Conservation (phyloP, 257 asterid species). For the Mitragyna speciosa region DNA sequence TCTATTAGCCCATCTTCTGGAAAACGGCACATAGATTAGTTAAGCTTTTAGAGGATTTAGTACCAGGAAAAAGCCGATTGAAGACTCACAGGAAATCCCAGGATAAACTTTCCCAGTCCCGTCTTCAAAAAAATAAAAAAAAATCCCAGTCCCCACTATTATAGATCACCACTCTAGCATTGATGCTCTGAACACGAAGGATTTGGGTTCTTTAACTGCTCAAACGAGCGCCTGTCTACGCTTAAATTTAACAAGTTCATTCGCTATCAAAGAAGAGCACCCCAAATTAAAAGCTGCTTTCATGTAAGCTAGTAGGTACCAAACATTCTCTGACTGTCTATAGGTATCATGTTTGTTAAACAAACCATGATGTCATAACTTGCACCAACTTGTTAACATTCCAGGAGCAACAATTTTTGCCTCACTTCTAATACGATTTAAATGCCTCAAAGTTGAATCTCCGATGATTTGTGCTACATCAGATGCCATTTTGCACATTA, state of each 20-base stretch:
- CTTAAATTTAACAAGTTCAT: not conserved
- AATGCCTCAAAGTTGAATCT: not conserved
- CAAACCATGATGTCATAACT: not conserved
- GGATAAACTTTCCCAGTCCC: too few species aligned
- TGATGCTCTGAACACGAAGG: not conserved
- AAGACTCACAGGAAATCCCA: too few species aligned
- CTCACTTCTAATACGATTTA: not conserved
- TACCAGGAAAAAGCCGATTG: not conserved
- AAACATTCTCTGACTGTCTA: not conserved
- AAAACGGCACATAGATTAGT: too few species aligned
- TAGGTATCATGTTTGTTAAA: not conserved
- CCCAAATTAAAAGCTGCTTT: not conserved
- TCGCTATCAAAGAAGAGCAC: not conserved
- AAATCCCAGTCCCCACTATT: too few species aligned
- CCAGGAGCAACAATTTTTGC: not conserved
- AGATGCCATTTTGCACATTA: not conserved
- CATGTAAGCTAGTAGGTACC: not conserved
- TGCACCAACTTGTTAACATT: not conserved
- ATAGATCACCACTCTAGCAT: not conserved
- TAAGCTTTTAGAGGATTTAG: not conserved
- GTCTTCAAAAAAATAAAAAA: too few species aligned
- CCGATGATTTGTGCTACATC: not conserved
- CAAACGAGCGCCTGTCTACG: not conserved
- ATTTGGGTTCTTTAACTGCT: not conserved
- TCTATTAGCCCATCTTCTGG: not conserved